Evolutionary conservation across 495 filamentous ascomycete species (phyloP).

Genomic region (Lophiotrema nucula): DNA sequence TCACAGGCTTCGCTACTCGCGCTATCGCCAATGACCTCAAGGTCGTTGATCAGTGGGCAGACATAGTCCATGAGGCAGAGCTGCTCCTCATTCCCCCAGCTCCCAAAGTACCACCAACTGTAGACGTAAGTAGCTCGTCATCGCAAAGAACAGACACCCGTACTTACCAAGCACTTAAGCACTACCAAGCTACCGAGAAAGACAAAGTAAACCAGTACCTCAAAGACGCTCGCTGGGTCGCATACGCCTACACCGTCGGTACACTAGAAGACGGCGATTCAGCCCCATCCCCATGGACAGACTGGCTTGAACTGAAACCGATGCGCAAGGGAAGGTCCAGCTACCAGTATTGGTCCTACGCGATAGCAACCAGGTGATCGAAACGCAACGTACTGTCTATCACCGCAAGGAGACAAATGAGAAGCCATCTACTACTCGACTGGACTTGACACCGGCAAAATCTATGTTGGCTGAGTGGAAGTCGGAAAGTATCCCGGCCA

Average conservation of each 20-base stretch:
- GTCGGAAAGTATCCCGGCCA: background rate
- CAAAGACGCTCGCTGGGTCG: background rate
- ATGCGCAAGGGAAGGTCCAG: background rate
- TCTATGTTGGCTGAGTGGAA: background rate
- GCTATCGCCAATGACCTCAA: background rate
- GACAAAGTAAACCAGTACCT: background rate
- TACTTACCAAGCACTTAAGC: background rate
- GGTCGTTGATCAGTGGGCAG: background rate
- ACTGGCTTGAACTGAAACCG: background rate
- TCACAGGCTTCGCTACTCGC: background rate
- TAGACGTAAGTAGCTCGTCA: background rate
- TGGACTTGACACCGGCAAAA: background rate
- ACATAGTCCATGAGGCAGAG: background rate
- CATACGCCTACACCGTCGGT: background rate
- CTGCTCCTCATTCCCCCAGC: background rate
- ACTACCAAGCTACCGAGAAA: background rate
- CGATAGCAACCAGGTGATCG: background rate
- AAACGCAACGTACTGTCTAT: background rate
- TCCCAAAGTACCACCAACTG: background rate
- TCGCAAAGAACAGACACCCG: background rate
- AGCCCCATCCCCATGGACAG: background rate
- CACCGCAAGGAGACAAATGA: background rate
- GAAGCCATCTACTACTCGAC: background rate
- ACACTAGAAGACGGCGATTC: background rate
- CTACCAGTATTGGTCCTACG: background rate